Percentiles rank a stretch among this genome's conserved stretches.
Conservation (phyloP, 495 filamentous ascomycete species). For the Penicillium salamii region DNA sequence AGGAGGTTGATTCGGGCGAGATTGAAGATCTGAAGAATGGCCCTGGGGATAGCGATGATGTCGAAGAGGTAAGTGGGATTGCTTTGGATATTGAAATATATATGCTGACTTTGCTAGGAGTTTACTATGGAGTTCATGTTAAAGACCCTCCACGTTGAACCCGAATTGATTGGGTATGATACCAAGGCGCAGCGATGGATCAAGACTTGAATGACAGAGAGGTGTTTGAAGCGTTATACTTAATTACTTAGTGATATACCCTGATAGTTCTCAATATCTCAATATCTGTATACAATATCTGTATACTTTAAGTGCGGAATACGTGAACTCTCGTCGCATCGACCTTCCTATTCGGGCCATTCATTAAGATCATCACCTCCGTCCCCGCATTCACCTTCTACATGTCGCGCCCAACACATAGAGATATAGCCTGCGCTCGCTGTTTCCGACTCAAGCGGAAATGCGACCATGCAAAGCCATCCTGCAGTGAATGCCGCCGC, state of each 20-base stretch:
- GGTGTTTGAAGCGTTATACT: too few species aligned
- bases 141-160: constrained; percentile 62
- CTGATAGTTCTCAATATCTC: too few species aligned
- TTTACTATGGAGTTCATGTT: constrained; percentile 77
- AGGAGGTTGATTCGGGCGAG: constrained; percentile 18
- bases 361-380: constrained; percentile 13
- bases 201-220: constrained; percentile 13
- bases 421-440: constrained; percentile 32
- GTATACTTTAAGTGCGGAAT: not conserved
- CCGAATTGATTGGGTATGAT: constrained; percentile 63
- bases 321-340: constrained; percentile 11
- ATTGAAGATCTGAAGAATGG: constrained; percentile 20
- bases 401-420: constrained; percentile 29
- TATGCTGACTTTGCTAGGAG: constrained; percentile 29
- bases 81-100: not conserved
- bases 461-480: constrained; percentile 35
- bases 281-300: not conserved
- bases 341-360: constrained; percentile 16
- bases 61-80: constrained; percentile 34
- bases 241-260: too few species aligned
- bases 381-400: constrained; percentile 18
- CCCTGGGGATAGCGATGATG: constrained; percentile 20
- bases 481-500: constrained; percentile 32
- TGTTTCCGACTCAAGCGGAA: constrained; percentile 35
- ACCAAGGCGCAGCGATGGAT: constrained; percentile 52